phyloP scores from a whole-genome alignment of 768 basidiomycete species.

The Mycena latifolia region DNA sequence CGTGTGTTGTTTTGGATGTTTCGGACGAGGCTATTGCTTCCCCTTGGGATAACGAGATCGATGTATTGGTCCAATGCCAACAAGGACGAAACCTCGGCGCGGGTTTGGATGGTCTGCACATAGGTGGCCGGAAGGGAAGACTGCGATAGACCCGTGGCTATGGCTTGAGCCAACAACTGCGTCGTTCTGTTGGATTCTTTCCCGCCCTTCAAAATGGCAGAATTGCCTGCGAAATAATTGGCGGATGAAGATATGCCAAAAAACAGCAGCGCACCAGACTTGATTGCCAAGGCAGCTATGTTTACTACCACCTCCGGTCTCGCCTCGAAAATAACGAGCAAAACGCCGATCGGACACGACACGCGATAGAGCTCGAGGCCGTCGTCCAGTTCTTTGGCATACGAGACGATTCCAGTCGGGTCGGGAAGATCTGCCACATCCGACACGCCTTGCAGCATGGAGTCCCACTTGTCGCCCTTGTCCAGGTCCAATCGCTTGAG shows the following conservation, averaged over 20 bases:
- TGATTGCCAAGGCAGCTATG: slow-evolving; percentile 95
- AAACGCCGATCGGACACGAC: slow-evolving; percentile 95
- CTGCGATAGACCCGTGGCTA: slow-evolving; percentile 79
- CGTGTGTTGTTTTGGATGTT: slow-evolving; percentile 91
- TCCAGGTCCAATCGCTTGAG: slow-evolving; percentile 88
- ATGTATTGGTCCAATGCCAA: slow-evolving; percentile 92
- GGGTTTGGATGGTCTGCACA: slow-evolving; percentile 92
- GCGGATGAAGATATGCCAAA: slow-evolving; percentile 5
- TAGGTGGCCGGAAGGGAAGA: slow-evolving; percentile 84
- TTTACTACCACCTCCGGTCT: slow-evolving; percentile 98
- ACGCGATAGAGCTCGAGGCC: slow-evolving; percentile 91
- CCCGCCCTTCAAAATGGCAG: slow-evolving; percentile 97
- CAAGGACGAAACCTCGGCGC: slow-evolving; percentile 90
- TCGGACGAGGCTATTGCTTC: slow-evolving; percentile 90
- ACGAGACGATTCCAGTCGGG: slow-evolving; percentile 88
- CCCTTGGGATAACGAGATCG: slow-evolving; percentile 96
- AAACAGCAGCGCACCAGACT: slow-evolving; percentile 76
- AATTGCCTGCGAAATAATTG: slow-evolving; percentile 74
- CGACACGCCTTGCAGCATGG: slow-evolving; percentile 90
- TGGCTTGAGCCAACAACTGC: slow-evolving; percentile 80
- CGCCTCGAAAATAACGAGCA: slow-evolving; percentile 97
- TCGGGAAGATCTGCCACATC: slow-evolving; percentile 90
- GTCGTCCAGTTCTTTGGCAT: slow-evolving; percentile 92
- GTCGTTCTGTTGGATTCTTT: slow-evolving; percentile 93
- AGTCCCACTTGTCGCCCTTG: slow-evolving; percentile 90